These are phyloP conservation scores for Neonectria coccinea DNA, from an alignment of 2,329 filamentous ascomycete species.

Conservation along the genomic window DNA sequence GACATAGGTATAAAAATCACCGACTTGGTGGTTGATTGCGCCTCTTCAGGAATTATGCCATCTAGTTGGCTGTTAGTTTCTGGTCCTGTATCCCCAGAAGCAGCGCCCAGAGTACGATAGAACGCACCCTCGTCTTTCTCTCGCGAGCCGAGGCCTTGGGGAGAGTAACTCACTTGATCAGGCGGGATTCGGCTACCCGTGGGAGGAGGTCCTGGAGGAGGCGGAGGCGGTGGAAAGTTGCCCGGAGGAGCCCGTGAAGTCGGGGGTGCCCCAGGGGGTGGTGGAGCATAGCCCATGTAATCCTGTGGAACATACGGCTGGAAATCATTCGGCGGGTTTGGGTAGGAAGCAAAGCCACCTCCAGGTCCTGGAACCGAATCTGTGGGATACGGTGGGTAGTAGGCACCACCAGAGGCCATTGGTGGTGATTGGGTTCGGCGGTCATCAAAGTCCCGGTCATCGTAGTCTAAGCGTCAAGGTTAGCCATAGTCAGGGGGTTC, in stretches of 20 bases:
- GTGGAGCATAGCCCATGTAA: conserved; percentile 56
- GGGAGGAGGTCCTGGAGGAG: conserved; percentile 52
- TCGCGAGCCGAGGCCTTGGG: conserved; percentile 45
- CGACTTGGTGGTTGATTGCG: conserved; percentile 49
- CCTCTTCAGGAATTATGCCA: conserved; percentile 44
- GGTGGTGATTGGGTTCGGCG: conserved; percentile 59
- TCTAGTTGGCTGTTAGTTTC: conserved; percentile 46
- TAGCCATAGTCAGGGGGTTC: conserved; percentile 24
- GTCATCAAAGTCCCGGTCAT: conserved; percentile 52
- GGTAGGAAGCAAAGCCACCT: conserved; percentile 53
- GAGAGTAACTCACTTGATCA: conserved; percentile 59
- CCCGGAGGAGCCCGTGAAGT: conserved; percentile 27
- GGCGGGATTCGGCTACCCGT: conserved; percentile 51
- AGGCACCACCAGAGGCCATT: conserved; percentile 64
- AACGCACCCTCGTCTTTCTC: conserved; percentile 55
- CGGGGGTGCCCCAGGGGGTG: conserved; percentile 50
- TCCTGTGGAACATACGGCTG: conserved; percentile 58
- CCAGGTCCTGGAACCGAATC: conserved; percentile 41
- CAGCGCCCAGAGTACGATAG: conserved; percentile 44
- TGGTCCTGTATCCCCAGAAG: conserved; percentile 10
- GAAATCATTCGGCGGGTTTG: conserved; percentile 51
- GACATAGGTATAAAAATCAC: conserved; percentile 63
- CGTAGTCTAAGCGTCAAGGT: conserved; percentile 34
- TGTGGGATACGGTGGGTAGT: conserved; percentile 57
- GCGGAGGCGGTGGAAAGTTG: conserved; percentile 36